Percentiles rank a stretch among this genome's conserved stretches.
Conservation (phyloP, 768 basidiomycete species). For the Leccinum imitatum region DNA sequence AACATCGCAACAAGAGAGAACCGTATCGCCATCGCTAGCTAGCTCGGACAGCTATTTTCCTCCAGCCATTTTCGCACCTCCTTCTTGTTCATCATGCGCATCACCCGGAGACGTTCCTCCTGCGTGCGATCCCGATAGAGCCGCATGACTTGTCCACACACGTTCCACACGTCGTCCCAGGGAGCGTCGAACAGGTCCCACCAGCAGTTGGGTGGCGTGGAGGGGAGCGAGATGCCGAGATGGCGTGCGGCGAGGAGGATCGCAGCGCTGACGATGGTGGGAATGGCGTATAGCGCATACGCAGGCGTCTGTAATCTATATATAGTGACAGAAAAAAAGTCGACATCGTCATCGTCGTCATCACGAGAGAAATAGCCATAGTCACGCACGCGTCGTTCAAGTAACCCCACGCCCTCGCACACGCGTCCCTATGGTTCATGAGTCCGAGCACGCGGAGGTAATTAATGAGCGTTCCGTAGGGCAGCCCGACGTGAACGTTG, state of each 20-base stretch:
- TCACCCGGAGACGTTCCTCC: constrained; percentile 47
- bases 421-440: constrained; percentile 65
- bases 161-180: constrained; percentile 85
- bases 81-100: constrained; percentile 67
- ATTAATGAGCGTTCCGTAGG: constrained; percentile 93
- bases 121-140: constrained; percentile 61
- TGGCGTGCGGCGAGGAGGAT: constrained; percentile 81
- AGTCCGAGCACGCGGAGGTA: constrained; percentile 91
- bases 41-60: constrained; percentile 33
- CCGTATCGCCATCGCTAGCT: constrained; percentile 1
- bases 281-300: constrained; percentile 85
- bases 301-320: constrained; percentile 83
- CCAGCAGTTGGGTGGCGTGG: constrained; percentile 74
- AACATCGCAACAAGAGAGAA: neutral
- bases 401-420: constrained; percentile 87
- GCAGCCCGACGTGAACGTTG: constrained; percentile 89
- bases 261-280: constrained; percentile 85
- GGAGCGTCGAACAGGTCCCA: constrained; percentile 92
- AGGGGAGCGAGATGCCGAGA: constrained; percentile 72
- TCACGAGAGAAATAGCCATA: too few relatives aligned
- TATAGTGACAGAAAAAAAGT: too few relatives aligned
- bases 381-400: constrained; percentile 93
- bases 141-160: constrained; percentile 82
- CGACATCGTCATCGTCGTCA: neutral
- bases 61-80: constrained; percentile 85